Percentiles rank a stretch among this genome's conserved stretches.
Conservation (phyloP, 2,329 filamentous ascomycete species). For the Epichloe gansuensis region DNA sequence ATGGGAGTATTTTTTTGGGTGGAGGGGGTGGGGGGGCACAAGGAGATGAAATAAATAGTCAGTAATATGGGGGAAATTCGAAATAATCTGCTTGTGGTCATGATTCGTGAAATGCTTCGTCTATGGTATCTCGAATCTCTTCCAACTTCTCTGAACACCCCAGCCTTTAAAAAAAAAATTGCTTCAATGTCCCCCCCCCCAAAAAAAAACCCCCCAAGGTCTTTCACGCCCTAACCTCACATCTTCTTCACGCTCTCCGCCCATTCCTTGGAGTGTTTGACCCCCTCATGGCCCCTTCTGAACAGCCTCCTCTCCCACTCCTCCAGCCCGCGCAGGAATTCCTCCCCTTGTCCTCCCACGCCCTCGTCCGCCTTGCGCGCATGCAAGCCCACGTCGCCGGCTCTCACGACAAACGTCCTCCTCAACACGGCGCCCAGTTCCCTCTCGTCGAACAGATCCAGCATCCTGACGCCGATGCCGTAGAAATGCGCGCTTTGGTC, state of each 20-base stretch:
- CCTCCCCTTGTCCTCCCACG: conserved; percentile 47
- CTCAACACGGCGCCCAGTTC: conserved; percentile 63
- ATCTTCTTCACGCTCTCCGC: conserved; percentile 41
- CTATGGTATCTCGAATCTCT: too few relatives aligned
- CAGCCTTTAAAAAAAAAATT: too few relatives aligned
- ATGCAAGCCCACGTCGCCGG: conserved; percentile 74
- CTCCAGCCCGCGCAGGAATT: conserved; percentile 79
- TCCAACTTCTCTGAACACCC: too few relatives aligned
- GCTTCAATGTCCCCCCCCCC: too few relatives aligned
- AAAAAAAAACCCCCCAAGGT: too few relatives aligned
- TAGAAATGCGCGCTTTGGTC: conserved; percentile 82
- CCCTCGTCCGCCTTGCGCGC: conserved; percentile 68
- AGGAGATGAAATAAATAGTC: too few relatives aligned
- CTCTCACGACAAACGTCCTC: conserved; percentile 69
- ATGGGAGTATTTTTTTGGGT: background rate
- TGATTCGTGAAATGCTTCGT: too few relatives aligned
- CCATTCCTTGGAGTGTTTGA: conserved; percentile 58
- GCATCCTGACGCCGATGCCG: conserved; percentile 66
- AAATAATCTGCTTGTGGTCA: too few relatives aligned
- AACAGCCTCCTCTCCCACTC: conserved; percentile 77
- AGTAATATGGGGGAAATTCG: too few relatives aligned
- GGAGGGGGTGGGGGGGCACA: too few relatives aligned
- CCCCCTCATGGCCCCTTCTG: conserved; percentile 59
- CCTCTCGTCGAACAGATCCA: conserved; percentile 78
- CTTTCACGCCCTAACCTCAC: conserved; percentile 9